Evolutionary conservation across 371 early-diverging fungal genomes (phyloP).

Genomic region (Caulochytrium protostelioides): DNA sequence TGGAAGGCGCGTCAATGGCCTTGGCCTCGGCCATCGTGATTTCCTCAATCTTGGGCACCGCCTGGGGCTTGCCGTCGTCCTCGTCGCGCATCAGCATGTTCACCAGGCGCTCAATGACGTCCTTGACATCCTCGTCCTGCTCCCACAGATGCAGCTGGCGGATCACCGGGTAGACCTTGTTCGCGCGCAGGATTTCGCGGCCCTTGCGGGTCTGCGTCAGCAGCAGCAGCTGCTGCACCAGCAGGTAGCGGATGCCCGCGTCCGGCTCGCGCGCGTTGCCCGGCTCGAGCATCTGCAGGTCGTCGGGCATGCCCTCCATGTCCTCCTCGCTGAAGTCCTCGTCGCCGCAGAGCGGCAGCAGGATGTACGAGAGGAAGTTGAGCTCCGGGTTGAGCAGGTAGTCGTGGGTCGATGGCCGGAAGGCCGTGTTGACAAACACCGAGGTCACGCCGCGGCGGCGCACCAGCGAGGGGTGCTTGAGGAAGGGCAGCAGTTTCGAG

Average conservation of each 20-base stretch:
- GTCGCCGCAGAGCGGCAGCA: slow-evolving; percentile 74
- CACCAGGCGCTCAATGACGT: slow-evolving; percentile 51
- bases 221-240: slow-evolving; percentile 59
- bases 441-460: slow-evolving; percentile 71
- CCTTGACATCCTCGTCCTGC: slow-evolving; percentile 35
- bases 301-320: slow-evolving; percentile 79
- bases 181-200: slow-evolving; percentile 51
- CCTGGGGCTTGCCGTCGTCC: too few species aligned
- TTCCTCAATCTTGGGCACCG: too few species aligned
- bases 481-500: slow-evolving; percentile 61
- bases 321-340: slow-evolving; percentile 80
- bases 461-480: slow-evolving; percentile 54
- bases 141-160: slow-evolving; percentile 56
- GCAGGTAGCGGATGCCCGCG: slow-evolving; percentile 39
- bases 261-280: slow-evolving; percentile 66
- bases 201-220: slow-evolving; percentile 51
- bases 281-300: slow-evolving; percentile 62
- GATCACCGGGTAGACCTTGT: slow-evolving; percentile 68
- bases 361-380: slow-evolving; percentile 59
- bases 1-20: too few species aligned
- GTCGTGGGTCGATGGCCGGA: slow-evolving; percentile 21
- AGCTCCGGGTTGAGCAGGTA: slow-evolving; percentile 39
- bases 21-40: too few species aligned
- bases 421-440: slow-evolving; percentile 56
- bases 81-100: slow-evolving; percentile 70